Percentiles rank a stretch among this genome's conserved stretches.
These are phyloP conservation scores for Cicer arietinum DNA, from an alignment of 306 rosid genomes.

Conservation along the genomic window DNA sequence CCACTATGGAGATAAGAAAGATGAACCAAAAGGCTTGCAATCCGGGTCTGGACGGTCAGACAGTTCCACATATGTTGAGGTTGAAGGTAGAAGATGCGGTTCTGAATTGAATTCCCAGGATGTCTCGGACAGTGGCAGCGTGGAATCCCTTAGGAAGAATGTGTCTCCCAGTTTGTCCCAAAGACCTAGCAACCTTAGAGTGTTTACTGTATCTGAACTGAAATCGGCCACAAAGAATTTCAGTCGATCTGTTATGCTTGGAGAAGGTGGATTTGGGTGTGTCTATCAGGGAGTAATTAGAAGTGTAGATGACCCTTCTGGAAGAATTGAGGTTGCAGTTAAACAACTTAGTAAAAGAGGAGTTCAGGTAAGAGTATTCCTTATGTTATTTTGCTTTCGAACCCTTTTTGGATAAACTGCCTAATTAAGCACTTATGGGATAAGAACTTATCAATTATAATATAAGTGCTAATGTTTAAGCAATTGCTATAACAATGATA, in stretches of 20 bases:
- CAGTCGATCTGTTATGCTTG: conserved; percentile 81
- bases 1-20: conserved; percentile 64
- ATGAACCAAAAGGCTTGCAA: conserved; percentile 58
- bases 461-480: too few species aligned
- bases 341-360: conserved; percentile 95
- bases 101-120: conserved; percentile 73
- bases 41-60: conserved; percentile 50
- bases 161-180: conserved; percentile 71
- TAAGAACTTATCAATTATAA: too few species aligned
- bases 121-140: conserved; percentile 67
- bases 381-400: conserved; percentile 19
- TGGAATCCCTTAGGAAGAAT: conserved; percentile 70
- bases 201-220: conserved; percentile 78
- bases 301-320: conserved; percentile 67
- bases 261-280: conserved; percentile 98
- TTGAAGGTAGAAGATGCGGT: conserved; percentile 64
- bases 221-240: conserved; percentile 84
- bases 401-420: too few species aligned
- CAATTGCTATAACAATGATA: too few species aligned
- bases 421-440: too few species aligned
- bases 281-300: conserved; percentile 76
- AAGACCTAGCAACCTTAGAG: conserved; percentile 82
- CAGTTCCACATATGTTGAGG: conserved; percentile 56
- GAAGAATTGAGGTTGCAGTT: conserved; percentile 78
- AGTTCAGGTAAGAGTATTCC: conserved; percentile 67